Evolutionary conservation across 192 early-diverging fungal species (phyloP), one percentile per base, ranked within the genome.

Genomic region (Diversispora epigaea): DNA sequence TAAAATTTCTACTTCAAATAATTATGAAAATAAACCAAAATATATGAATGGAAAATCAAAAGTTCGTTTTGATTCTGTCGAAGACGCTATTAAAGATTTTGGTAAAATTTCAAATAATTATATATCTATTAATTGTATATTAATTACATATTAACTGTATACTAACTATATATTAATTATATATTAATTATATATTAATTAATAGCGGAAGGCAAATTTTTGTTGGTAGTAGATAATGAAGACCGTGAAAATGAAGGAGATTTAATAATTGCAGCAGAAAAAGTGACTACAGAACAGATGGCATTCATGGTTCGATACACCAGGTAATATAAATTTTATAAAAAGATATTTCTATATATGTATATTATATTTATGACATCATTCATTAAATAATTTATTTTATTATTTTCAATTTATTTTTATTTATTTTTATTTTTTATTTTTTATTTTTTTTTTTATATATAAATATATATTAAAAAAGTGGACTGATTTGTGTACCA

Each of bases 231-330:
- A 75, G 97, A 99, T 83, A 93, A 98, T 79, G 97, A 98, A 77
- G 96, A 98, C 77, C 92, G 96, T 17, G 98, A 99, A 83, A 99
- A 99, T 84, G 98, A 99, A 80, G 98, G 98, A 45, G 98, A 99
- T 80, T 83, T 99, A 60, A 94, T 99, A 72, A 95, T 98, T 78
- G 94, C 98, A 0, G 98, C 92, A n/a, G 91, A 98, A 82, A 92
- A 94, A 80, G 80, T 94, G 11, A 98, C 94, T 1, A 89, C 91
- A 0, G 94, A 94, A 77, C 91, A 96, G 78, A 89, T 96, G 84
- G 96, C 96, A 1, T 99, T 99, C 76, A 89, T 97, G 80, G 92
- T 99, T 83, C 91, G 95, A 68, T 91, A 98, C 80, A 93, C 92
- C 25, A 95, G 91, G 93, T 94, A 85, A 77, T 52, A 25, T 58